phyloP scores from a whole-genome alignment of 2,329 filamentous ascomycete genomes.

The Stemphylium lycopersici region DNA sequence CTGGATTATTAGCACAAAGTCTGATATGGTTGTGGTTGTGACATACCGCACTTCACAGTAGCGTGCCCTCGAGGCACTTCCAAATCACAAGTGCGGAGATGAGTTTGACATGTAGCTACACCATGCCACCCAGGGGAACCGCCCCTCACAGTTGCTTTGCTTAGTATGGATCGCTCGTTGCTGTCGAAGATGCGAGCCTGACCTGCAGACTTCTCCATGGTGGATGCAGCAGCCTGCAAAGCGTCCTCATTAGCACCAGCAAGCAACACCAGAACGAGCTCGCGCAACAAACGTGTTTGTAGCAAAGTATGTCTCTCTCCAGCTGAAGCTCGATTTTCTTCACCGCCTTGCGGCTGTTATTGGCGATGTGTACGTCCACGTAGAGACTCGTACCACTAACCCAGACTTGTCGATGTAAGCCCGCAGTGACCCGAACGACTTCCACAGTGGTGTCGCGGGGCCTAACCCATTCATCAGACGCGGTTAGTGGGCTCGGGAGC shows the following conservation, averaged over 20 bases:
- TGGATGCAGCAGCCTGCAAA: constrained; percentile 55
- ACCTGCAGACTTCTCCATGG: constrained; percentile 56
- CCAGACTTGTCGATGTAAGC: constrained; percentile 64
- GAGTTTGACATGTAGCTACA: constrained; percentile 53
- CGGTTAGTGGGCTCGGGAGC: constrained; percentile 58
- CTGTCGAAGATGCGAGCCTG: constrained; percentile 61
- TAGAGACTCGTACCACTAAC: constrained; percentile 63
- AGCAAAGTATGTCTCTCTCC: constrained; percentile 58
- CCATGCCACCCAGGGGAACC: constrained; percentile 56
- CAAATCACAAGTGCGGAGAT: constrained; percentile 57
- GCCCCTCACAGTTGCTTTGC: constrained; percentile 52
- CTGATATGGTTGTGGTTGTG: background rate
- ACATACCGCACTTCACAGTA: constrained; percentile 57
- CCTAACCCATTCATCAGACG: constrained; percentile 55
- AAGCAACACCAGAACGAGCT: background rate
- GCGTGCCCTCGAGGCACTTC: constrained; percentile 59
- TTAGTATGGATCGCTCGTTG: constrained; percentile 57
- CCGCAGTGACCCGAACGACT: constrained; percentile 57
- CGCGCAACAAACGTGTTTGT: constrained; percentile 53
- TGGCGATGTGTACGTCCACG: constrained; percentile 59
- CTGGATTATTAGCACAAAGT: constrained; percentile 29
- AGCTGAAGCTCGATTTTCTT: constrained; percentile 60
- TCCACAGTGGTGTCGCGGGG: constrained; percentile 51
- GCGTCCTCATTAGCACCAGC: constrained; percentile 24
- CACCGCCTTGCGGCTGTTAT: constrained; percentile 57